Conservation (phyloP, 305 asterid genomes). For the Rubia occidens region DNA sequence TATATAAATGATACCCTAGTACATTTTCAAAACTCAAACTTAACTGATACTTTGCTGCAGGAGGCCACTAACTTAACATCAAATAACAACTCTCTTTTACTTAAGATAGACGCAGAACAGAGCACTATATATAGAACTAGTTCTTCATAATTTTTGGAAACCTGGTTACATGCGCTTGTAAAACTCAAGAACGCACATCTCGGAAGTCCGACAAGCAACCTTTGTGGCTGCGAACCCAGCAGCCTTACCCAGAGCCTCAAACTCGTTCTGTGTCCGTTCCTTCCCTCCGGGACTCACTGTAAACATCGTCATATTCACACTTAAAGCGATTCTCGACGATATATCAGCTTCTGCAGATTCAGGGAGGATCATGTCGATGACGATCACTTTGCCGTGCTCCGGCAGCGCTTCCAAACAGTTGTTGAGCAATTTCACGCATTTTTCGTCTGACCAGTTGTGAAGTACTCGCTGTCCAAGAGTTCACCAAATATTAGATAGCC, state of each 20-base stretch:
- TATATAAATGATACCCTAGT: too few relatives aligned
- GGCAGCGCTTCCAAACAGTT: conserved; percentile 20
- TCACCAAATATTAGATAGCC: too few relatives aligned
- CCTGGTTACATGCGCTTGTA: conserved; percentile 5
- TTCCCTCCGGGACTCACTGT: conserved; percentile 16
- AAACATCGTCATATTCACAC: conserved; percentile 11
- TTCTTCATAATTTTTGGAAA: background rate
- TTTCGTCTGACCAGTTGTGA: conserved; percentile 12
- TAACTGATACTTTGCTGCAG: too few relatives aligned
- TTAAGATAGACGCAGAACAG: too few relatives aligned
- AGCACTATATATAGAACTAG: background rate
- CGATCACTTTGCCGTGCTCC: conserved; percentile 16
- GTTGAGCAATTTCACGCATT: conserved; percentile 18
- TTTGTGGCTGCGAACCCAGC: conserved; percentile 15
- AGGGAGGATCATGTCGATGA: conserved; percentile 15
- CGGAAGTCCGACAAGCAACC: conserved; percentile 13
- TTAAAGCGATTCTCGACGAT: background rate
- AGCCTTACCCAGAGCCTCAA: conserved; percentile 17
- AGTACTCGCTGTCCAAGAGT: background rate
- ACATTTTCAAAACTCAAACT: too few relatives aligned
- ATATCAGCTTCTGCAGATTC: conserved; percentile 18
- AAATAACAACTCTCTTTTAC: too few relatives aligned
- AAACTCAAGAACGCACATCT: conserved; percentile 18
- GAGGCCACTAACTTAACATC: too few relatives aligned
- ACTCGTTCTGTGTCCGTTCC: conserved; percentile 19